Percentiles rank a stretch among this genome's conserved stretches.
These are phyloP conservation scores for Chalciporus pseudorubinellus DNA, from an alignment of 768 basidiomycete species.

Conservation along the genomic window DNA sequence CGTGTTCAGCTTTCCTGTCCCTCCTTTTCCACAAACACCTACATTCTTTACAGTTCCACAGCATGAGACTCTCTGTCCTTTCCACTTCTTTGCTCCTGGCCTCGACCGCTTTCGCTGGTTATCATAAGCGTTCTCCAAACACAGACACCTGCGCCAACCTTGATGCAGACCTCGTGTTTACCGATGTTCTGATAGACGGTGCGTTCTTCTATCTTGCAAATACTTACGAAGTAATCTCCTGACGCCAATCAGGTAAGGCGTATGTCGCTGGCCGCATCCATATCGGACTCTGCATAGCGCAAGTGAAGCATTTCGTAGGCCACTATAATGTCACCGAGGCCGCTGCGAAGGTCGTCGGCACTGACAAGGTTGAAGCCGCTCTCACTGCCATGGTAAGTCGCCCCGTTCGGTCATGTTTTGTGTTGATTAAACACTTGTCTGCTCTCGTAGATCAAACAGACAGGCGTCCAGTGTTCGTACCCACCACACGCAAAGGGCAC, in stretches of 20 bases:
- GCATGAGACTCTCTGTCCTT: constrained; percentile 18
- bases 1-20: not conserved
- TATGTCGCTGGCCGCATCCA: constrained; percentile 27
- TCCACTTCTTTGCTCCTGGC: constrained; percentile 19
- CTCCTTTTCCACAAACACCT: not conserved
- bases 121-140: constrained; percentile 3
- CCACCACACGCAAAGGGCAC: constrained; percentile 28
- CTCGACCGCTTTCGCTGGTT: constrained; percentile 16
- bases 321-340: constrained; percentile 21
- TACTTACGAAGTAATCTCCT: no score
- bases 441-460: constrained; percentile 22
- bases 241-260: constrained; percentile 13
- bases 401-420: not conserved
- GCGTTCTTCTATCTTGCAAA: not conserved
- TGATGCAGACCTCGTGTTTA: constrained; percentile 14
- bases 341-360: constrained; percentile 24
- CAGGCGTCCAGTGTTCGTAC: constrained; percentile 29
- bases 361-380: constrained; percentile 18
- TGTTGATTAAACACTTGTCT: not conserved
- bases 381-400: constrained; percentile 24
- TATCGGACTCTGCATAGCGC: constrained; percentile 30
- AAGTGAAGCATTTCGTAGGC: constrained; percentile 23
- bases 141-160: constrained; percentile 19
- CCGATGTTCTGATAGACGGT: constrained; percentile 16
- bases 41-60: constrained; percentile 5